Evolutionary conservation across 2,329 filamentous ascomycete genomes (phyloP), one percentile per base, ranked within the genome.

Genomic region (Paraconiothyrium sp.): DNA sequence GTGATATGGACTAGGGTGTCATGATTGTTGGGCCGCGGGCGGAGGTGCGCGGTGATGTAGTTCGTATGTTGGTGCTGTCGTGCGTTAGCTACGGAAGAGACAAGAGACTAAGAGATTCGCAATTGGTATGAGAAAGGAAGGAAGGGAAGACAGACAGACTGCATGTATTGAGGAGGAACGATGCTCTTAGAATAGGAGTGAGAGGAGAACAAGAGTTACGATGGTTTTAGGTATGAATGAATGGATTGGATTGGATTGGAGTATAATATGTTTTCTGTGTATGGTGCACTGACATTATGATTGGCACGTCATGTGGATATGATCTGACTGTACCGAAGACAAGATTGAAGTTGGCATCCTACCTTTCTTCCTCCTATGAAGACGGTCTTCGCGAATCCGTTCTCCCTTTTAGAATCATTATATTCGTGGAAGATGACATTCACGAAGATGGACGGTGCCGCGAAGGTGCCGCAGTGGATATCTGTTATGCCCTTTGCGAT

Each of bases 381-480:
- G 24, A 52, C 22, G 24, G 7, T 13, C 30, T 27, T 41, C 35
- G 14, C 32, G 46, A 55, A 24, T 22, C 48, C 57, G 6, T n/a
- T 13, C 20, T 37, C n/a, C 35, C 13, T 7, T 11, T 1, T 35
- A 22, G 22, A 34, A 14, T n/a, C 16, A 24, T 50, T n/a, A 30
- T n/a, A 41, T 22, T 57, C 10, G 52, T 67, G 63, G 57, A 81
- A 82, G 16, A 71, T 67, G 14, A 83, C 75, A 62, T 83, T 81
- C 52, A 84, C 81, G 71, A 84, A 83, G 27, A 80, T 67, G 3
- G 72, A 74, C 0, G 81, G 80, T 0, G 80, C 78, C 47, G 72
- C 74, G 76, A 83, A 83, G 56, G 76, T 74, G 6, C 62, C 75
- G 60, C 76, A 72, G 70, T 84, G 81, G 39, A 83, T 77, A 9